Percentiles rank a stretch among this genome's conserved stretches.
Evolutionary conservation across 768 basidiomycete species (phyloP).

Genomic region (Hebeloma cylindrosporum): DNA sequence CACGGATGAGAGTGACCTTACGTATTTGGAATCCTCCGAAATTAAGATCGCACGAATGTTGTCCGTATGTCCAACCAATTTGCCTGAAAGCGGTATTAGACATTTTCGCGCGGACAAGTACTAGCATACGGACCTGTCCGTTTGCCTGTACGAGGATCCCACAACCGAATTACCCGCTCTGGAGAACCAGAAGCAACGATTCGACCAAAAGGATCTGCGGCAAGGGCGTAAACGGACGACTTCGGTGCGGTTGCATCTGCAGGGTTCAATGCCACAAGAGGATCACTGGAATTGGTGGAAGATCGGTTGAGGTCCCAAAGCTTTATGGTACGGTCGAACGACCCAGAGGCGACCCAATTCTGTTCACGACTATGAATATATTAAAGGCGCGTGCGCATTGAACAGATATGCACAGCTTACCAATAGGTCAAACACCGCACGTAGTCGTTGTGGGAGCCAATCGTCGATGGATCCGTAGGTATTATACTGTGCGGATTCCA

Average conservation of each 20-base stretch:
- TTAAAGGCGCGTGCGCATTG: conserved; percentile 5
- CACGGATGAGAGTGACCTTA: conserved; percentile 38
- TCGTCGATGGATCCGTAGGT: conserved; percentile 58
- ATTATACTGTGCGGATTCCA: conserved; percentile 82
- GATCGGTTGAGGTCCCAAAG: conserved; percentile 81
- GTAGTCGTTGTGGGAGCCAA: conserved; percentile 84
- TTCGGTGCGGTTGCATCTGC: conserved; percentile 67
- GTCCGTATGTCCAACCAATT: conserved; percentile 95
- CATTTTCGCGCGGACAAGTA: neutral
- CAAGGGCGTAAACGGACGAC: conserved; percentile 75
- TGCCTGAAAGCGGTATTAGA: conserved; percentile 39
- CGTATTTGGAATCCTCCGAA: conserved; percentile 89
- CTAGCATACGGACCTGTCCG: conserved; percentile 43
- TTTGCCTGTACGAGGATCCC: conserved; percentile 90
- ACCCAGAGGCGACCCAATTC: conserved; percentile 90
- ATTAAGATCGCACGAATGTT: conserved; percentile 90
- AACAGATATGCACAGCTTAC: conserved; percentile 37
- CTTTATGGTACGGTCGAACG: conserved; percentile 92
- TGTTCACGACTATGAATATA: conserved; percentile 60
- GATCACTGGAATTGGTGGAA: conserved; percentile 32
- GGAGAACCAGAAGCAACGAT: conserved; percentile 89
- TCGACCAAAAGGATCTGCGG: conserved; percentile 76
- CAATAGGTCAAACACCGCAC: conserved; percentile 77
- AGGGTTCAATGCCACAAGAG: conserved; percentile 65
- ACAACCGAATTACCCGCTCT: conserved; percentile 85